A percentile compares a stretch with the other conserved stretches of the same genome.
These are phyloP conservation scores for Diaporthe helianthi DNA, from an alignment of 2,329 filamentous ascomycete species.

Conservation along the genomic window DNA sequence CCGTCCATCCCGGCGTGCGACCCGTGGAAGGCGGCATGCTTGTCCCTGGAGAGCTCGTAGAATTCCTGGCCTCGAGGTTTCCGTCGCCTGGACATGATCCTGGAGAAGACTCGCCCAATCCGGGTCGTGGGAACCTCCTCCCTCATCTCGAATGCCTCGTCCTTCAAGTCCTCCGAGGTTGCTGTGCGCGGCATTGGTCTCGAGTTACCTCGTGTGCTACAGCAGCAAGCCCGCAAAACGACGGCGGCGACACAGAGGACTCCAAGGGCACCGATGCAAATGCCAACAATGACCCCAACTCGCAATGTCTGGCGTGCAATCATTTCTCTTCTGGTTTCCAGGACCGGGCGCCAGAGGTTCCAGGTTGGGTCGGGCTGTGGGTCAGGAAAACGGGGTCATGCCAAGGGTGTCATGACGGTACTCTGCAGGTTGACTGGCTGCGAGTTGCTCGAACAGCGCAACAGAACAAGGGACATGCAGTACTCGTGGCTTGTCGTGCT, in stretches of 20 bases:
- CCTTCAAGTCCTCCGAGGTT: slow-evolving; percentile 24
- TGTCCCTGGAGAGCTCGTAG: slow-evolving; percentile 42
- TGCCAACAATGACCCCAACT: slow-evolving; percentile 25
- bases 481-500: neutral
- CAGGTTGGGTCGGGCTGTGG: slow-evolving; percentile 21
- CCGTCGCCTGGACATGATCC: slow-evolving; percentile 25
- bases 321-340: slow-evolving; percentile 20
- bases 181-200: slow-evolving; percentile 1
- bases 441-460: slow-evolving; percentile 18
- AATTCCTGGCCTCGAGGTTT: slow-evolving; percentile 51
- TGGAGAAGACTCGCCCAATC: slow-evolving; percentile 30
- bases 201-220: neutral
- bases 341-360: slow-evolving; percentile 15
- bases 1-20: slow-evolving; percentile 59
- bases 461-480: neutral
- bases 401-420: slow-evolving; percentile 24
- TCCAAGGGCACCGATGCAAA: slow-evolving; percentile 14
- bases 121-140: slow-evolving; percentile 7
- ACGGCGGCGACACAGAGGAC: slow-evolving; percentile 22
- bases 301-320: slow-evolving; percentile 20
- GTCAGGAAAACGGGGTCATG: slow-evolving; percentile 22
- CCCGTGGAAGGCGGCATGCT: slow-evolving; percentile 55
- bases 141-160: slow-evolving; percentile 5
- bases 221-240: slow-evolving; percentile 18
- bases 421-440: slow-evolving; percentile 8